A percentile compares a stretch with the other conserved stretches of the same genome.
Evolutionary conservation across 2,329 filamentous ascomycete species (phyloP).

Genomic region (Sclerotinia spermophila): DNA sequence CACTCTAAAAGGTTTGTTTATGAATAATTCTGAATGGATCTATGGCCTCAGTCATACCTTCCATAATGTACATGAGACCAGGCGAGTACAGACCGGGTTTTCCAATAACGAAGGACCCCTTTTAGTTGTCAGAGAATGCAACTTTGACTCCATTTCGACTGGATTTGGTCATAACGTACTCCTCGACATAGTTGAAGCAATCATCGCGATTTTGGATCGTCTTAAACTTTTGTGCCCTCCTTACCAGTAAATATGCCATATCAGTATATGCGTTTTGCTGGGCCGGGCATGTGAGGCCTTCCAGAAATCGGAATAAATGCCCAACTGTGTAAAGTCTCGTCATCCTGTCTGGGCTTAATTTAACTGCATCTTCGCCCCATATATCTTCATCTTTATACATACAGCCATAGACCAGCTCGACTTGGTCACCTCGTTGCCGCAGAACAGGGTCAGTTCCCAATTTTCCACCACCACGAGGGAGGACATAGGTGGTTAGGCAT

Average conservation of each 20-base stretch:
- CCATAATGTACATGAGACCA: neutral
- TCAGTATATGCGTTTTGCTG: constrained; percentile 17
- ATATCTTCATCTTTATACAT: constrained; percentile 41
- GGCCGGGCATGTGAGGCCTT: constrained; percentile 12
- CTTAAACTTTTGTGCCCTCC: constrained; percentile 12
- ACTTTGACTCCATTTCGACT: constrained; percentile 9
- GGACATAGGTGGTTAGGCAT: constrained; percentile 12
- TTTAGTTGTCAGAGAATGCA: neutral
- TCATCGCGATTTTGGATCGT: constrained; percentile 10
- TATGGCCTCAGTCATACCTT: neutral
- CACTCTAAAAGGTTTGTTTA: too few species aligned
- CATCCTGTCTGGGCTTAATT: constrained; percentile 43
- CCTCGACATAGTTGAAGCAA: constrained; percentile 8
- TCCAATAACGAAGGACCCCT: neutral
- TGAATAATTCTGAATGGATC: too few species aligned
- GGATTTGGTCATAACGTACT: constrained; percentile 7
- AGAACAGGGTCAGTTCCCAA: constrained; percentile 31
- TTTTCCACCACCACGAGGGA: constrained; percentile 35
- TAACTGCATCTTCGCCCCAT: constrained; percentile 39
- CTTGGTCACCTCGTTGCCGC: constrained; percentile 26
- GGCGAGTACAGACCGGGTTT: neutral
- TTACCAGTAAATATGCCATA: constrained; percentile 4
- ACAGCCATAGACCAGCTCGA: constrained; percentile 24
- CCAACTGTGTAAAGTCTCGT: constrained; percentile 36
- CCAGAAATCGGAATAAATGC: constrained; percentile 13